A percentile compares a stretch with the other conserved stretches of the same genome.
Conservation (phyloP, 257 asterid species). For the Solanum sitiens region DNA sequence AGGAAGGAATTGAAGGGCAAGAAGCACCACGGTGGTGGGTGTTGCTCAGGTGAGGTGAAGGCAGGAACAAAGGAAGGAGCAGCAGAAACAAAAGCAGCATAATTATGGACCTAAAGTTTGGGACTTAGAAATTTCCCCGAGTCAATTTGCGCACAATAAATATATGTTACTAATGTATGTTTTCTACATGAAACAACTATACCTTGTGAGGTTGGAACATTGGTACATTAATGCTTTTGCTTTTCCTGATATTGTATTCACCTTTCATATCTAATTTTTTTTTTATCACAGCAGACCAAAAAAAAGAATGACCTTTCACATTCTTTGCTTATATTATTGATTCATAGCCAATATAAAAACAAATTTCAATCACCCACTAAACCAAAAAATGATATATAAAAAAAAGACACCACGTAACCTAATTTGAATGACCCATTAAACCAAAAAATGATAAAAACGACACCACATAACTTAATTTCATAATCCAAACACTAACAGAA, state of each 20-base stretch:
- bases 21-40: conserved; percentile 76
- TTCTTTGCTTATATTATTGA: too few species aligned
- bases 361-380: too few species aligned
- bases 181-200: neutral
- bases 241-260: neutral
- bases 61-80: conserved; percentile 26
- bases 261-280: neutral
- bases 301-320: too few species aligned
- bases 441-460: too few species aligned
- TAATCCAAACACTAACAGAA: too few species aligned
- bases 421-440: too few species aligned
- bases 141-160: neutral
- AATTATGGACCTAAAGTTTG: neutral
- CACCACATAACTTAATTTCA: too few species aligned
- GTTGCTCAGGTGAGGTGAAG: conserved; percentile 62
- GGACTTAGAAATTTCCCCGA: neutral
- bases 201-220: neutral
- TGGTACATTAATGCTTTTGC: neutral
- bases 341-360: too few species aligned
- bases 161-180: neutral
- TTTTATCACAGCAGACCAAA: too few species aligned
- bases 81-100: conserved; percentile 28
- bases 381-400: too few species aligned
- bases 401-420: too few species aligned
- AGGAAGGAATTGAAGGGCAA: conserved; percentile 75